Percentiles rank a stretch among this genome's conserved stretches.
phyloP scores from a whole-genome alignment of 495 filamentous ascomycete species.

The Talaromyces liani region DNA sequence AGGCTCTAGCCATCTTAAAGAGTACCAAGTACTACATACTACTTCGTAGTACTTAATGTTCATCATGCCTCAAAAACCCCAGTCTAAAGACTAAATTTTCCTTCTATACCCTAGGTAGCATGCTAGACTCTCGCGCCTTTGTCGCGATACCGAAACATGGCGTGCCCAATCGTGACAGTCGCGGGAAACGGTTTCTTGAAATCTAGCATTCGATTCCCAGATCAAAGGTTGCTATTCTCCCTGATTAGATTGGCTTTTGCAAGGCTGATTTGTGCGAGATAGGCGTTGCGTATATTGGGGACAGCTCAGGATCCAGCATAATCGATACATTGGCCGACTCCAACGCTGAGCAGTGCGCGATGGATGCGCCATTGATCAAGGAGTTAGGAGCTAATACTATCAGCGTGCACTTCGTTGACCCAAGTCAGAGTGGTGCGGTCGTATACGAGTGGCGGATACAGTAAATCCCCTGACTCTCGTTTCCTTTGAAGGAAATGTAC shows the following conservation, averaged over 20 bases:
- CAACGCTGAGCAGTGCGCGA: background rate
- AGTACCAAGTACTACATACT: too few species aligned
- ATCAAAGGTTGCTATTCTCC: background rate
- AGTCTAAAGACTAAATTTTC: background rate
- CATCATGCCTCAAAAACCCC: background rate
- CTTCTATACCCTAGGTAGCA: background rate
- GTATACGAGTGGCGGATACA: background rate
- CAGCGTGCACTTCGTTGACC: constrained; percentile 4
- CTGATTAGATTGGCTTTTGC: too few species aligned
- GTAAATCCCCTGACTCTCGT: background rate
- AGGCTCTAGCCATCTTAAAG: too few species aligned
- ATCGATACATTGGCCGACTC: background rate
- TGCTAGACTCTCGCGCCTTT: background rate
- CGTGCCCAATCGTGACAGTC: background rate
- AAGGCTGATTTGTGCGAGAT: background rate
- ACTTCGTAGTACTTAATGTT: background rate
- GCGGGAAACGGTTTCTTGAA: background rate
- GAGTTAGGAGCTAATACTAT: background rate
- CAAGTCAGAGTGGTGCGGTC: background rate
- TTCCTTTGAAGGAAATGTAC: background rate
- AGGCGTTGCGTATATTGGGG: background rate
- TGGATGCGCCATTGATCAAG: background rate
- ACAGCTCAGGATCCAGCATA: background rate
- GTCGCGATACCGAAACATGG: background rate
- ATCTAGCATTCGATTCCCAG: background rate